Percentiles rank a stretch among this genome's conserved stretches.
Evolutionary conservation across 2,329 filamentous ascomycete genomes (phyloP).

Genomic region (Penicillium sp.): DNA sequence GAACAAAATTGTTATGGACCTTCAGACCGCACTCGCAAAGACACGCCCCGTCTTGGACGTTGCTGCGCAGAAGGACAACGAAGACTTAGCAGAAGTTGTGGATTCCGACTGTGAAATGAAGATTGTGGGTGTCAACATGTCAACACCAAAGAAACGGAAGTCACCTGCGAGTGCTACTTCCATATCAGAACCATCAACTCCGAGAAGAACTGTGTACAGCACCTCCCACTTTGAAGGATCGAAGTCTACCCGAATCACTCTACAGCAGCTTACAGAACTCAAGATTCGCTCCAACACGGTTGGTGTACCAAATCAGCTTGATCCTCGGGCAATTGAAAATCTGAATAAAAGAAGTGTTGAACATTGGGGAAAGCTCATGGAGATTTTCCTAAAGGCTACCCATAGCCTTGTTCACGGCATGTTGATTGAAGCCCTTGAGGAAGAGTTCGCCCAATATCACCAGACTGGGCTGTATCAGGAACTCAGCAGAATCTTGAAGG

Average conservation of each 20-base stretch:
- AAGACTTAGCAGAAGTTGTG: slow-evolving; percentile 38
- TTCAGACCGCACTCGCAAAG: slow-evolving; percentile 50
- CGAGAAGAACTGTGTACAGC: slow-evolving; percentile 1
- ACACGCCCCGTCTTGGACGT: slow-evolving; percentile 43
- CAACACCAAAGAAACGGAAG: slow-evolving; percentile 26
- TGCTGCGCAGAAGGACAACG: slow-evolving; percentile 28
- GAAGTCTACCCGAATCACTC: background rate
- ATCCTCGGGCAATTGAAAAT: slow-evolving; percentile 60
- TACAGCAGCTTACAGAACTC: background rate
- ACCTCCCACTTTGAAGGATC: slow-evolving; percentile 26
- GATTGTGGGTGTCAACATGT: background rate
- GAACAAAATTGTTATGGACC: slow-evolving; percentile 50
- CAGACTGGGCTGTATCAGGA: slow-evolving; percentile 39
- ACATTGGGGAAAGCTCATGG: slow-evolving; percentile 59
- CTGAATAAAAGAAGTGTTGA: slow-evolving; percentile 58
- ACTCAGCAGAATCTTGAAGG: slow-evolving; percentile 43
- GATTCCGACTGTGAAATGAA: slow-evolving; percentile 33
- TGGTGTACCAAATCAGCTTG: slow-evolving; percentile 60
- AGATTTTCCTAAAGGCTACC: slow-evolving; percentile 38
- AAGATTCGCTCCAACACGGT: slow-evolving; percentile 51
- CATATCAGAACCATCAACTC: background rate
- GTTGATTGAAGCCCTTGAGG: slow-evolving; percentile 50
- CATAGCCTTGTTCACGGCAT: slow-evolving; percentile 32
- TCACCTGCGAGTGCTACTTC: background rate
- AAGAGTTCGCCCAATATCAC: slow-evolving; percentile 34